A percentile compares a stretch with the other conserved stretches of the same genome.
Evolutionary conservation across 805 yeast species (phyloP).

Genomic region (Candida nitratophila): DNA sequence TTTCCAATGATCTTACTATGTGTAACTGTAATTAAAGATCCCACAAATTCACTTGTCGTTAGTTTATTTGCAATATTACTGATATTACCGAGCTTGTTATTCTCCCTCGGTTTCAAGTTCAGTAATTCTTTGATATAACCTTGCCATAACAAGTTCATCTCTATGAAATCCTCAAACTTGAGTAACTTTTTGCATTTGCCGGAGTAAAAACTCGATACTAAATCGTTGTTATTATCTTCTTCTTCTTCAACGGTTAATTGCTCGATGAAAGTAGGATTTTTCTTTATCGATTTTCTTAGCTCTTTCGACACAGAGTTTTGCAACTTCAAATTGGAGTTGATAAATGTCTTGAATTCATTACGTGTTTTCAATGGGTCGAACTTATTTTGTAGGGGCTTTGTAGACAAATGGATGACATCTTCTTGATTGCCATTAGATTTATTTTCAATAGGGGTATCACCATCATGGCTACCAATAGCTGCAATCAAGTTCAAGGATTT

Average conservation of each 20-base stretch:
- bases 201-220: slow-evolving; percentile 3
- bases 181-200: slow-evolving; percentile 17
- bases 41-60: slow-evolving; percentile 75
- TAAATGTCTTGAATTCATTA: slow-evolving; percentile 34
- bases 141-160: slow-evolving; percentile 67
- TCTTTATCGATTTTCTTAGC: slow-evolving; percentile 21
- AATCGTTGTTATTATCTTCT: neutral
- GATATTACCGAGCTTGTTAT: slow-evolving; percentile 14
- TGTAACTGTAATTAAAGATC: slow-evolving; percentile 56
- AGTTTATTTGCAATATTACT: slow-evolving; percentile 42
- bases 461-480: neutral
- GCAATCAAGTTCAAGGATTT: slow-evolving; percentile 2
- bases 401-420: neutral
- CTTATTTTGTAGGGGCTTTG: slow-evolving; percentile 14
- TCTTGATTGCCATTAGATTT: neutral
- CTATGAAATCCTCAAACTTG: slow-evolving; percentile 42
- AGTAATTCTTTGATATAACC: slow-evolving; percentile 53
- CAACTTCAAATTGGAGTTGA: slow-evolving; percentile 27
- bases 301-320: slow-evolving; percentile 34
- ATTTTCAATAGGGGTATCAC: neutral
- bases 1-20: slow-evolving; percentile 49
- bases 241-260: slow-evolving; percentile 9
- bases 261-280: slow-evolving; percentile 15
- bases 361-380: slow-evolving; percentile 23
- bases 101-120: slow-evolving; percentile 5